These are phyloP conservation scores for Cruciata laevipes DNA, from an alignment of 257 asterid species.

Conservation along the genomic window DNA sequence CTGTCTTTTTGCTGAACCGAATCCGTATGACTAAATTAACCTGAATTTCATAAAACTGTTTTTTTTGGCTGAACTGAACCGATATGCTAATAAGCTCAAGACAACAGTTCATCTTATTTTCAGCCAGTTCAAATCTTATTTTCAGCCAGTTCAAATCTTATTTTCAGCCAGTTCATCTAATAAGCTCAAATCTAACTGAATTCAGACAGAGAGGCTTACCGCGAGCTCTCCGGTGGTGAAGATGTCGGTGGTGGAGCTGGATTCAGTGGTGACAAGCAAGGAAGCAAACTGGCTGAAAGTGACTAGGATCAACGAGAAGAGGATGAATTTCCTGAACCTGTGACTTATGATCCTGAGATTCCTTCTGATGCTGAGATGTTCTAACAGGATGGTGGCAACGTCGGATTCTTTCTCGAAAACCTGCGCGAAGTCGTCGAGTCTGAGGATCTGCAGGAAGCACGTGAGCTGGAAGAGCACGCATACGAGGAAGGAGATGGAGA, in stretches of 20 bases:
- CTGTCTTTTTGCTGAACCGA: too few species aligned
- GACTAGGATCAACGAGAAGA: slow-evolving; percentile 55
- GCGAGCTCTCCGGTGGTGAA: slow-evolving; percentile 78
- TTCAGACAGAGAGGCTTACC: slow-evolving; percentile 25
- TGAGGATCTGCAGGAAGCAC: slow-evolving; percentile 64
- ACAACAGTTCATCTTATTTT: too few species aligned
- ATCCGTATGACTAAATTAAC: too few species aligned
- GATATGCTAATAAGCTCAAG: too few species aligned
- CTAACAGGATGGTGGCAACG: slow-evolving; percentile 55
- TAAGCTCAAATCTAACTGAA: too few species aligned
- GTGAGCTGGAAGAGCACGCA: slow-evolving; percentile 83
- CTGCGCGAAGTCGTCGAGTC: slow-evolving; percentile 70
- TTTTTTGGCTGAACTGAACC: too few species aligned
- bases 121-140: too few species aligned
- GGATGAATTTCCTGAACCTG: slow-evolving; percentile 69
- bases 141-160: too few species aligned
- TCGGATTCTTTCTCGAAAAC: slow-evolving; percentile 69
- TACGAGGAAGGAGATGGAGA: slow-evolving; percentile 65
- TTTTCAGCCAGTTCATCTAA: too few species aligned
- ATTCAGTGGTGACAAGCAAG: slow-evolving; percentile 50
- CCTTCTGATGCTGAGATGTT: slow-evolving; percentile 79
- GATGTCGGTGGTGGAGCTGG: slow-evolving; percentile 41
- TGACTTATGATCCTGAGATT: slow-evolving; percentile 81
- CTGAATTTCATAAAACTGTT: too few species aligned
- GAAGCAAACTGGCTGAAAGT: slow-evolving; percentile 74